Evolutionary conservation across 164 flowering plant species (phyloP).

Genomic region (Hamamelis virginiana): DNA sequence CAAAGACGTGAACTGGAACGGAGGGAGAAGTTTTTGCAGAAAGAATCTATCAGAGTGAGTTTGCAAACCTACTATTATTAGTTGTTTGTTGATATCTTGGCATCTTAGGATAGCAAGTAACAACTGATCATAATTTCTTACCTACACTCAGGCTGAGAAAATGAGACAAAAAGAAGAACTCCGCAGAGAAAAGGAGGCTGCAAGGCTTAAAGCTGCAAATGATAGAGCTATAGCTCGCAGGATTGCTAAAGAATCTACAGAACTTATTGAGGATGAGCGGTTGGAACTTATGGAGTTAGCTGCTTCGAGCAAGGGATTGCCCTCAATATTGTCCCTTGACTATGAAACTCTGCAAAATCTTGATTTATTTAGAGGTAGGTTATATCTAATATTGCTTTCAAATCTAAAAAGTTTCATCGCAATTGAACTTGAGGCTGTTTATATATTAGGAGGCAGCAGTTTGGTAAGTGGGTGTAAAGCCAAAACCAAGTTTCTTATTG

Average conservation of each 20-base stretch:
- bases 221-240: conserved; percentile 87
- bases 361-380: conserved; percentile 64
- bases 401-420: too few species aligned
- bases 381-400: not conserved
- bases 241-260: conserved; percentile 90
- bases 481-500: too few species aligned
- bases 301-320: conserved; percentile 61
- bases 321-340: conserved; percentile 71
- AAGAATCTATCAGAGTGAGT: conserved; percentile 73
- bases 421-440: too few species aligned
- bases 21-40: conserved; percentile 77
- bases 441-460: too few species aligned
- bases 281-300: conserved; percentile 95
- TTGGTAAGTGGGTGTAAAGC: too few species aligned
- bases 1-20: conserved; percentile 89
- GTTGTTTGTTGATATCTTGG: conserved; percentile 2
- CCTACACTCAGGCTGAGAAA: conserved; percentile 69
- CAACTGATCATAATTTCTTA: not conserved
- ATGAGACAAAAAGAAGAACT: conserved; percentile 83
- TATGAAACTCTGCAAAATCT: conserved; percentile 73
- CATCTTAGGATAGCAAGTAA: not conserved
- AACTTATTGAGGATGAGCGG: conserved; percentile 89
- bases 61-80: not conserved
- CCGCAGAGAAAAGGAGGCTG: conserved; percentile 81
- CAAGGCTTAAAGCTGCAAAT: conserved; percentile 79